Conservation (phyloP, 2,329 filamentous ascomycete species). For the Claviceps africana region DNA sequence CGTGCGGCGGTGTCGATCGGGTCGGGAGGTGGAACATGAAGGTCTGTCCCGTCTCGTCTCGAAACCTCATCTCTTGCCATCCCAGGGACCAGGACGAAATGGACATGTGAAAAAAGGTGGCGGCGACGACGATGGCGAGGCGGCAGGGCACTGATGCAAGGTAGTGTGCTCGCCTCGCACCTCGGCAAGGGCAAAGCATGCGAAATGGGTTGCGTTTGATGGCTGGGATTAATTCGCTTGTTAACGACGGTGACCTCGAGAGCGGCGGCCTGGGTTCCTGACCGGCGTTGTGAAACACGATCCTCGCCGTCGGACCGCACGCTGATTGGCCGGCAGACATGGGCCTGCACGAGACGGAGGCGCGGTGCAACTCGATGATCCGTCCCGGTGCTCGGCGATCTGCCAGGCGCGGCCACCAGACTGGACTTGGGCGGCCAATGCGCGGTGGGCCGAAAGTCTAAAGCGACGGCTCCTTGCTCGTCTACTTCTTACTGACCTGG, state of each 20-base stretch:
- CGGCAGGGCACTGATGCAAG: neutral
- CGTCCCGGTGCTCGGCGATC: neutral
- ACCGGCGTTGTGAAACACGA: neutral
- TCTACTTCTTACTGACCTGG: no score
- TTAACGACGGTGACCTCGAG: neutral
- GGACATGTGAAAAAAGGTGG: neutral
- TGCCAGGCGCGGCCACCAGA: neutral
- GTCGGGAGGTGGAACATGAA: no score
- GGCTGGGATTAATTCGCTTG: no score
- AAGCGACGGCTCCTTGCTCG: no score
- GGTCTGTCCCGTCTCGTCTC: neutral
- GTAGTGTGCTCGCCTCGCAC: neutral
- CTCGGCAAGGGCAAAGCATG: neutral
- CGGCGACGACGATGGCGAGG: neutral
- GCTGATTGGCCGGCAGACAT: neutral
- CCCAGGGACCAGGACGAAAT: no score
- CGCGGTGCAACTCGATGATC: constrained; percentile 14
- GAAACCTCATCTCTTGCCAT: neutral
- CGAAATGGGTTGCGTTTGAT: neutral
- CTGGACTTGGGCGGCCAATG: neutral
- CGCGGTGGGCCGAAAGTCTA: no score
- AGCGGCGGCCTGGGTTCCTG: neutral
- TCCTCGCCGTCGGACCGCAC: neutral
- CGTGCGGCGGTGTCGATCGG: no score
- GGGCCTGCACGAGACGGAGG: constrained; percentile 11